phyloP scores from a whole-genome alignment of 225 moss, liverwort and hornwort genomes.

The Sphagnum contortum region DNA sequence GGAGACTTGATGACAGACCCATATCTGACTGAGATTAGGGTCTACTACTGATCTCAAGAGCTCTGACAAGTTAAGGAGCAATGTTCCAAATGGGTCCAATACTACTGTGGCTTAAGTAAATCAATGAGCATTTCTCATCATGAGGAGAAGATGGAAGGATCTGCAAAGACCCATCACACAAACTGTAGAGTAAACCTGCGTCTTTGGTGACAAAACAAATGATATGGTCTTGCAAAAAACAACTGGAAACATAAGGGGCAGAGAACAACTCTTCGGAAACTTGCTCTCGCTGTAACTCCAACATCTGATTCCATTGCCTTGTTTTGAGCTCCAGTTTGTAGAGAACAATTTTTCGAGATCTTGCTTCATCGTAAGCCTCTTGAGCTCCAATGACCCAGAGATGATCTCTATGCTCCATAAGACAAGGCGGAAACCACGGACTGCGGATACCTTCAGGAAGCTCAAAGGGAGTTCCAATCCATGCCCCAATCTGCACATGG shows the following conservation, averaged over 20 bases:
- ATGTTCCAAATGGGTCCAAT: slow-evolving; percentile 41
- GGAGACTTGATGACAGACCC: too few species aligned
- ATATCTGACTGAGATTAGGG: too few species aligned
- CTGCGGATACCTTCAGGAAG: slow-evolving; percentile 39
- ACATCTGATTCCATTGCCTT: slow-evolving; percentile 17
- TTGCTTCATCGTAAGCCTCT: slow-evolving; percentile 19
- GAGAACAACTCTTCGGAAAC: slow-evolving; percentile 24
- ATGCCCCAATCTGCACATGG: slow-evolving; percentile 18
- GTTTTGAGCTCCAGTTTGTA: slow-evolving; percentile 21
- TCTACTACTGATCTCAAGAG: too few species aligned
- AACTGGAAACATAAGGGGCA: slow-evolving; percentile 36
- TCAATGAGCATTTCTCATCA: slow-evolving; percentile 30
- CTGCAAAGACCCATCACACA: slow-evolving; percentile 23
- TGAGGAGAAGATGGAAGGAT: slow-evolving; percentile 22
- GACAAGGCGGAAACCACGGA: slow-evolving; percentile 48
- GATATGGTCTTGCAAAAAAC: slow-evolving; percentile 34
- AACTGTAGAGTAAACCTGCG: slow-evolving; percentile 29
- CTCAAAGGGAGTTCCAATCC: slow-evolving; percentile 23
- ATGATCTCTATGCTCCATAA: slow-evolving; percentile 33
- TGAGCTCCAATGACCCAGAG: slow-evolving; percentile 38
- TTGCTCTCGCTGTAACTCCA: slow-evolving; percentile 18
- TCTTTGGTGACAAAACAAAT: slow-evolving; percentile 43
- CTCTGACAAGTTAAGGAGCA: slow-evolving; percentile 7
- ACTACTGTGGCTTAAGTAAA: slow-evolving; percentile 42
- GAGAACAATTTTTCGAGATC: slow-evolving; percentile 33